Evolutionary conservation across 1,284 basidiomycete genomes (phyloP), one percentile per base, ranked within the genome.

Genomic region (Rhizopogon hawkerae): DNA sequence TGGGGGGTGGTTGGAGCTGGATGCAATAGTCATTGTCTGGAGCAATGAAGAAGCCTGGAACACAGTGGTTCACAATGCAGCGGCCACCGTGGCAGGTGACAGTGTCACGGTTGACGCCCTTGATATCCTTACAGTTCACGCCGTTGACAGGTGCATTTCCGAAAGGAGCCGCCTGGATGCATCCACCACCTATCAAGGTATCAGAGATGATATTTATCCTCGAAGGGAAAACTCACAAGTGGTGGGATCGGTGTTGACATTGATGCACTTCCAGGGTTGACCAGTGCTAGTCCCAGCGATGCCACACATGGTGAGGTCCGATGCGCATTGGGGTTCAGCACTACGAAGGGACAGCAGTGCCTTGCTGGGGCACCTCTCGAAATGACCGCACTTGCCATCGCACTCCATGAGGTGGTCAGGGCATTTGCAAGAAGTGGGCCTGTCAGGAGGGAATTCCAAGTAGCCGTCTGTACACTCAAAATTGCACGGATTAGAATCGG

Each of bases 381-480:
- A 53, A 11, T 55, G 35, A 16, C 55, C 47, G 10, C 60, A 60
- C 39, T 54, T 49, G 36, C 57, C 59, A 26, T 62, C 10, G 14
- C 61, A 64, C 33, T 49, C 58, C 16, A 1, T 53, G 26, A 54
- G 10, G 5, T 45, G 23, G 3, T 58, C 31, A 39, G 59, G 59
- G 29, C 60, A 64, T 31, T 35, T 6, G 24, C 56, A 60, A 23
- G 56, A 47, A 0, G 60, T 48, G 7, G 58, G 60, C 8, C 47
- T 42, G 3, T 38, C 34, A 0, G 37, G 0, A 2, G 59, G 56
- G 9, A 50, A 41, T 1, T 47, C 49, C 18, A 46, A 3, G 43
- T 51, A 63, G 1, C 60, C 59, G n/a, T 63, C 56, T 5, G 6
- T 39, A 18, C 59, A 60, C 14, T 60, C 3, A 38, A 63, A 63